Evolutionary conservation across 495 filamentous ascomycete genomes (phyloP), one percentile per base, ranked within the genome.

Genomic region (Aspergillus campestris): DNA sequence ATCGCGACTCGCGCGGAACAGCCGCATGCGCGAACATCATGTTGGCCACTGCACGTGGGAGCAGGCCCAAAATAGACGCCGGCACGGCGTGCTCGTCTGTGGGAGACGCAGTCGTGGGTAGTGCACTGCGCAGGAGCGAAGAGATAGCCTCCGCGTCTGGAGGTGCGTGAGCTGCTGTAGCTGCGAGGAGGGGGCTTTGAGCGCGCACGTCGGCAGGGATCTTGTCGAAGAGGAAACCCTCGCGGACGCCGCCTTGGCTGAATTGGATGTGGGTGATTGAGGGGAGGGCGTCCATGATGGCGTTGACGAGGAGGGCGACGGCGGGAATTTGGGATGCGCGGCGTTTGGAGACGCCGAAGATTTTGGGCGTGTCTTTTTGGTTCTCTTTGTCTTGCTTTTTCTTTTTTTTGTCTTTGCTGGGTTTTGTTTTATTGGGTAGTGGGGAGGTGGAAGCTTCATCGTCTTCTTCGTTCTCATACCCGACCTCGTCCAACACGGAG

Each of bases 301-400:
- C 81, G 31, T 82, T 74, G 8, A 95, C 77, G 6, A 94, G 73
- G 13, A 85, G 75, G 0, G 79, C 78, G 13, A 94, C 86, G 14
- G 89, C 87, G 7, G 87, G 86, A 36, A 91, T 84, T 57, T 94
- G 89, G 8, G 72, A 69, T 12, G 84, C 79, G 18, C 89, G 76
- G 8, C 89, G 77, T 53, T 85, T 83, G 4, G 87, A 94, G 55
- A 94, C 80, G 18, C 89, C 83, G 51, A 87, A 89, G 28, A 88
- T 83, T 9, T 57, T 59, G 4, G 18, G 18, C 2, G 1, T 24
- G 18, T 24, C 18, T 24, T 24, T 4, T 24, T 24, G 18, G 18
- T 24, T 24, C 18, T 24, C 4, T 24, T 24, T 24, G 18, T 1
- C 18, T 24, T 24, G 1, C 18, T 24, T 24, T 24, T 24, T 24